Base-by-base conservation (phyloP, 768 basidiomycete species). In the Epithele typhae region DNA sequence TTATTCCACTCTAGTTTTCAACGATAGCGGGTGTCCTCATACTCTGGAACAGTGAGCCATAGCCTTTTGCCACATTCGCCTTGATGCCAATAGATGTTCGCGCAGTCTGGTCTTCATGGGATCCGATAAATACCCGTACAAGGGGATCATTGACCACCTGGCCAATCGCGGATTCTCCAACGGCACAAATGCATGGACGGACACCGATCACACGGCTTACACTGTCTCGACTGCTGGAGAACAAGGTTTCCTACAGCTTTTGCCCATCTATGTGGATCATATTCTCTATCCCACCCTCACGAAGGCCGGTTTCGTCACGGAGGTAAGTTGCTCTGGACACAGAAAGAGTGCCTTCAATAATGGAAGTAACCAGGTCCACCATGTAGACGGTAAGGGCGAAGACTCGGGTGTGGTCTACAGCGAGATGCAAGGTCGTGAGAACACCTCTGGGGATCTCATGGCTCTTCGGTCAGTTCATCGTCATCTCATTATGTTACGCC, bases 131-230 rank as follows among this genome's bases (percentile, higher is more conserved):
- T 98, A 92, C 60, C 94, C 95, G 0, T 91, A 90, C 75, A 97
- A 98, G 64, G 95, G 94, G 18, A 84, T 97, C 43, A 79, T 99
- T 45, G 95, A 98, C 68, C 83, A 89, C 46, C 75, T 99, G 18
- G 96, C 96, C 3, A 98, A 97, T 64, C 81, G 93, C 45, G 91
- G 91, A 17, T 92, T 94, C 62, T 87, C 91, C 6, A 81, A 88
- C 51, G 91, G 90, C 25, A 91, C 87, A 8, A 96, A 97, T 64
- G 95, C 95, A 1, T 99, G 95, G 96, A 98, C 96, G 3, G 95
- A 89, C 60, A 93, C 79, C 36, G 91, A 92, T 60, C 85, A 96
- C 60, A 96, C 94, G 37, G 91, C 91, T 8, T 99, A 97, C 64
- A 98, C 96, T 9, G 85, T 95, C 45, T 86, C 88, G 3, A 98